These are phyloP conservation scores for Ilyonectria robusta DNA, from an alignment of 2,329 filamentous ascomycete species.

Conservation along the genomic window DNA sequence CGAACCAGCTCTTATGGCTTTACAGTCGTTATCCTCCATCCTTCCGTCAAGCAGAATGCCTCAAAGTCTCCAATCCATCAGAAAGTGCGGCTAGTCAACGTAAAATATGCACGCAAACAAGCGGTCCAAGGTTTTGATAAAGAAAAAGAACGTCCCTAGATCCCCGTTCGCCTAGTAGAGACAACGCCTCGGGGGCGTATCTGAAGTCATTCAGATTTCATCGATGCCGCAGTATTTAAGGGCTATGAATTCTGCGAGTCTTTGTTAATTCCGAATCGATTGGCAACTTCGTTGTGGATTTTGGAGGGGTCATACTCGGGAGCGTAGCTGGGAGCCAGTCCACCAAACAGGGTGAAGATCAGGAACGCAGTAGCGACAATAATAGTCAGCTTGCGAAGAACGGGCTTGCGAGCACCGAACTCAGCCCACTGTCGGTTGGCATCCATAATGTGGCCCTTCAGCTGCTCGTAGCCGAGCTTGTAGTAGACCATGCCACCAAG, in stretches of 20 bases:
- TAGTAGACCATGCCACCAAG: constrained; percentile 84
- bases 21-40: constrained; percentile 50
- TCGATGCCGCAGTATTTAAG: constrained; percentile 31
- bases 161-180: constrained; percentile 51
- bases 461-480: constrained; percentile 86
- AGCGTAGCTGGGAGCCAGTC: constrained; percentile 73
- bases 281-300: constrained; percentile 64
- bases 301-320: constrained; percentile 67
- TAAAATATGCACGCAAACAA: constrained; percentile 46
- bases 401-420: constrained; percentile 83
- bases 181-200: constrained; percentile 40
- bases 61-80: constrained; percentile 51
- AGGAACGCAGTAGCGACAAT: constrained; percentile 74
- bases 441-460: constrained; percentile 84
- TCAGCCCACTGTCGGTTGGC: constrained; percentile 86
- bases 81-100: constrained; percentile 42
- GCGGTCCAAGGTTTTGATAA: constrained; percentile 40
- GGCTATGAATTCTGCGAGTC: constrained; percentile 37
- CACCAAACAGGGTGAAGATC: constrained; percentile 79
- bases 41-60: constrained; percentile 49
- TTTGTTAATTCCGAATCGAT: constrained; percentile 62
- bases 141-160: constrained; percentile 48
- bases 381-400: constrained; percentile 82
- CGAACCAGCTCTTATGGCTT: constrained; percentile 56
- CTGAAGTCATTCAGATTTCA: constrained; percentile 35